These are phyloP conservation scores for Exophiala alcalophila DNA, from an alignment of 2,329 filamentous ascomycete genomes.

Conservation along the genomic window DNA sequence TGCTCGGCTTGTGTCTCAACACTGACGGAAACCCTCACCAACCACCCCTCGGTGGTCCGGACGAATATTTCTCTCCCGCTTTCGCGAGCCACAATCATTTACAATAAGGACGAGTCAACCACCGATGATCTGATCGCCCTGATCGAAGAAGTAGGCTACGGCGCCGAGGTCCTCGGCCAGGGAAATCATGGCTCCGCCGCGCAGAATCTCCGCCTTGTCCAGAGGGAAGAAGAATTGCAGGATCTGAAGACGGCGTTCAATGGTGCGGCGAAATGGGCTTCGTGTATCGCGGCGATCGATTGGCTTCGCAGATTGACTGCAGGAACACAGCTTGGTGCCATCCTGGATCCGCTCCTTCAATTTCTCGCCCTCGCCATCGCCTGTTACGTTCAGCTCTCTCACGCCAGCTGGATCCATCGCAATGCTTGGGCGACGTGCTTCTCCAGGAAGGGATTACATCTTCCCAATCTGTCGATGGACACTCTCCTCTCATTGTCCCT, in stretches of 20 bases:
- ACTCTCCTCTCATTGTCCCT: slow-evolving; percentile 19
- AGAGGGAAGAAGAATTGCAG: slow-evolving; percentile 14
- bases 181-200: slow-evolving; percentile 2
- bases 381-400: slow-evolving; percentile 7
- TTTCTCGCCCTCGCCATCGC: slow-evolving; percentile 7
- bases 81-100: slow-evolving; percentile 17
- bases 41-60: slow-evolving; percentile 8
- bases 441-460: neutral
- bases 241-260: slow-evolving; percentile 15
- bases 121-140: slow-evolving; percentile 9
- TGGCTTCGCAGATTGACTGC: slow-evolving; percentile 2
- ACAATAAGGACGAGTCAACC: slow-evolving; percentile 4
- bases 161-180: slow-evolving; percentile 7
- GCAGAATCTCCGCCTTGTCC: slow-evolving; percentile 13
- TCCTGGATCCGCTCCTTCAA: neutral
- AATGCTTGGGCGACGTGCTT: slow-evolving; percentile 14
- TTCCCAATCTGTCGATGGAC: slow-evolving; percentile 17
- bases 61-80: slow-evolving; percentile 14
- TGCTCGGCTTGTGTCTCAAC: slow-evolving; percentile 20
- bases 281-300: slow-evolving; percentile 6
- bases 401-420: slow-evolving; percentile 19
- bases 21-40: slow-evolving; percentile 6
- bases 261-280: slow-evolving; percentile 14
- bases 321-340: neutral
- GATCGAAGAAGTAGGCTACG: slow-evolving; percentile 18